Base-by-base conservation (phyloP, 306 rosid species). In the Glycine latifolia region DNA sequence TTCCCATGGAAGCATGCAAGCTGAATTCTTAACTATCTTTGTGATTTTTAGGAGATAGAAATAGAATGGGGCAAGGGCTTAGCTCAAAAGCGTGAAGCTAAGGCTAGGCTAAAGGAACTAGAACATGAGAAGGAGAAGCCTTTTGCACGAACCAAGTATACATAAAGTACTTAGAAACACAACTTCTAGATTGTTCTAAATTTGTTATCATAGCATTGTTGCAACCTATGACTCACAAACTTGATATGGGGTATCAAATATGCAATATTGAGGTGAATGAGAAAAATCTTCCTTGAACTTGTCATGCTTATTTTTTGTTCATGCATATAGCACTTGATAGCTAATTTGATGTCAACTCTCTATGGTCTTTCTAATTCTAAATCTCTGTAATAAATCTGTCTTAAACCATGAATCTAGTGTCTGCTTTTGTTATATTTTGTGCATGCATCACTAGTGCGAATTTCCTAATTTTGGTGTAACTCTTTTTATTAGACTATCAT, bases 51-150 rank as follows among this genome's bases (percentile, higher is more conserved):
- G n/a, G n/a, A n/a, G n/a, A n/a, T n/a, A n/a, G n/a, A n/a, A n/a
- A n/a, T n/a, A n/a, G n/a, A n/a, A n/a, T n/a, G n/a, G n/a, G n/a
- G n/a, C n/a, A n/a, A n/a, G n/a, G n/a, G n/a, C n/a, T n/a, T n/a
- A n/a, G n/a, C n/a, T n/a, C n/a, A 20, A 20, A 20, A 91, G 91
- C 88, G 96, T 89, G 98, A 95, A 87, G 93, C 88, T 73, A 97
- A 95, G 84, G 92, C 90, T 65, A 95, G 84, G 92, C 90, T 65
- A 92, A 85, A 91, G 88, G 99, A 91, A 80, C 83, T 93, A 81
- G 93, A 95, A 87, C 87, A 77, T 33, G 98, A 95, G 91, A 95
- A 91, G 86, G 93, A 93, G 1, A 93, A 85, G 66, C 98, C 99
- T 78, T 95, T 87, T 90, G 97, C 93, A 2, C 90, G 92, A 59